Evolutionary conservation across 768 basidiomycete species (phyloP), one percentile per base, ranked within the genome.

Genomic region (Lanmaoa pseudosensibilis): DNA sequence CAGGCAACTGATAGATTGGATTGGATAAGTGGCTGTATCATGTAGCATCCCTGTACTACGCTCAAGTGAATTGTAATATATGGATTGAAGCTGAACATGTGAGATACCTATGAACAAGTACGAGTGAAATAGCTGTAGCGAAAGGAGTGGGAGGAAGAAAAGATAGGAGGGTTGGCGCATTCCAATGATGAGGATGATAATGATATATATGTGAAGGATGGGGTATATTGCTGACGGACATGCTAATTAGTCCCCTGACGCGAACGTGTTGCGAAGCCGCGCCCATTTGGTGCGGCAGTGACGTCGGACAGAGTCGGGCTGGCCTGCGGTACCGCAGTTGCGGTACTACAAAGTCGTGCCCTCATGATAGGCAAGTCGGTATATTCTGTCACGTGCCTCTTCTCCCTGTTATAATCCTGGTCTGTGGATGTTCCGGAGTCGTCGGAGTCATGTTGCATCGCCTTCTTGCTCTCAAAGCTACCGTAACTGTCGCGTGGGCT

Each of bases 401-500:
- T 67, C 38, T 58, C 63, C 47, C 65, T 71, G 52, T 65, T 64
- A 43, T 72, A 69, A 45, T 66, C 67, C 48, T 68, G 60, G 45
- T 73, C 69, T 3, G 73, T 69, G 21, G 66, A 66, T 21, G 66
- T 65, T 48, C 65, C 64, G 37, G 69, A 66, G 57, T 66, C 70
- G 19, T 75, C 65, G 18, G 74, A 70, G 52, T 66, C 64, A 19
- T 55, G 63, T 44, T 64, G 61, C 25, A 40, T 41, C 21, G 46
- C 64, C 47, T 63, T 66, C 45, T 62, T 71, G 53, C 60, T 62
- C 33, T 73, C 71, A 50, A 71, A 77, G 65, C 81, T 82, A 40
- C 78, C 81, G 60, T 83, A 85, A 66, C 87, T 89, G 44, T 75
- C 81, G 2, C 87, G 82, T 13, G 89, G 88, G 65, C 88, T 90